These are phyloP conservation scores for Rhexocercosporidium sp. DNA, from an alignment of 2,329 filamentous ascomycete genomes.

Conservation along the genomic window DNA sequence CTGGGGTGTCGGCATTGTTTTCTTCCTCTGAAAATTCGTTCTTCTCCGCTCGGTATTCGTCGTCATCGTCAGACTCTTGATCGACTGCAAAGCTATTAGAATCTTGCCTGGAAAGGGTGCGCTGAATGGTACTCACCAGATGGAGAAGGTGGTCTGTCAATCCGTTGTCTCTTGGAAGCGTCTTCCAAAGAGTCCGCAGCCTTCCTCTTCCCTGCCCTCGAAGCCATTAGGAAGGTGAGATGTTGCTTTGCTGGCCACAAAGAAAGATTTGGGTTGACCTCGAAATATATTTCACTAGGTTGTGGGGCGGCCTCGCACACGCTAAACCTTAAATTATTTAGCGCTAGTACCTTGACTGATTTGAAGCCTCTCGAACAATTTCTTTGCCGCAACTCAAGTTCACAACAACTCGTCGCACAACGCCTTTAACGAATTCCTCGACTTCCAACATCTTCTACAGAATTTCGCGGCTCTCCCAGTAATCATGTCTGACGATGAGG, in stretches of 20 bases:
- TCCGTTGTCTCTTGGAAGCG: slow-evolving; percentile 31
- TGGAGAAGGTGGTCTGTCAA: slow-evolving; percentile 23
- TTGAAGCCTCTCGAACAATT: slow-evolving; percentile 1
- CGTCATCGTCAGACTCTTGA: slow-evolving; percentile 40
- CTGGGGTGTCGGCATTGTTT: slow-evolving; percentile 49
- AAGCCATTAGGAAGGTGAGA: slow-evolving; percentile 30
- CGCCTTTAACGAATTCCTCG: not conserved
- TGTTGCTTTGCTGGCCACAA: slow-evolving; percentile 3
- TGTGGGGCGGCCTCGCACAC: slow-evolving; percentile 19
- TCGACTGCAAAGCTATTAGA: slow-evolving; percentile 14
- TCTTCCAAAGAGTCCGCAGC: slow-evolving; percentile 24
- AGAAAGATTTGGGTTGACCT: slow-evolving; percentile 12
- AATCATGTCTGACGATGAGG: slow-evolving; percentile 27
- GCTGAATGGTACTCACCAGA: slow-evolving; percentile 20
- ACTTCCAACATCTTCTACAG: not conserved
- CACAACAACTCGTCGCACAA: not conserved
- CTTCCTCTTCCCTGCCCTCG: slow-evolving; percentile 33
- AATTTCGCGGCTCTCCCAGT: not conserved
- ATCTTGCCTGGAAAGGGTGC: not conserved
- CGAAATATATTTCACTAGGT: slow-evolving; percentile 7
- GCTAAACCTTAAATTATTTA: slow-evolving; percentile 17
- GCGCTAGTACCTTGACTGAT: not conserved
- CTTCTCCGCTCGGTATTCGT: slow-evolving; percentile 44
- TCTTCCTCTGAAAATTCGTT: slow-evolving; percentile 40
- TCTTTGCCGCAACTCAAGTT: not conserved